These are phyloP conservation scores for Sarocladiaceae sp. DNA, from an alignment of 2,329 filamentous ascomycete genomes.

Conservation along the genomic window DNA sequence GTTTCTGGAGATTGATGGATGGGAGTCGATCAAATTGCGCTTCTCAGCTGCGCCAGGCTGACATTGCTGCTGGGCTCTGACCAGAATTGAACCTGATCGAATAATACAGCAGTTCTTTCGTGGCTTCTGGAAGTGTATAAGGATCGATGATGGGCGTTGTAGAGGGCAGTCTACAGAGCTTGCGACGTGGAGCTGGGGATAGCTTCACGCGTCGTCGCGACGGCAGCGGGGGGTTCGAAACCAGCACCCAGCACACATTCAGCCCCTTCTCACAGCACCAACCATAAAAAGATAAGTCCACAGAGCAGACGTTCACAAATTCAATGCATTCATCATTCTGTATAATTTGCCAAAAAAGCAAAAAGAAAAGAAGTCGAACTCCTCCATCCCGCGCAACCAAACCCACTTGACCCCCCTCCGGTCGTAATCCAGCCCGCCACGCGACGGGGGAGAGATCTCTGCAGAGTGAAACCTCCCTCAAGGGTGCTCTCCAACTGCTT, in stretches of 20 bases:
- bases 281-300: background rate
- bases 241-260: background rate
- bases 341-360: slow-evolving; percentile 20
- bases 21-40: no score
- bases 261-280: background rate
- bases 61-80: no score
- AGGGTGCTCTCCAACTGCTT: slow-evolving; percentile 65
- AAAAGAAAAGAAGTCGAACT: slow-evolving; percentile 35
- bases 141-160: no score
- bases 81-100: no score
- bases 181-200: slow-evolving; percentile 4
- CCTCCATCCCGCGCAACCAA: slow-evolving; percentile 51
- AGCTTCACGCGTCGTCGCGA: slow-evolving; percentile 6
- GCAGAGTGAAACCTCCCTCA: slow-evolving; percentile 71
- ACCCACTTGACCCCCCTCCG: slow-evolving; percentile 50
- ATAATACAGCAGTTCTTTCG: no score
- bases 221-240: background rate
- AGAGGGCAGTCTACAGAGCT: background rate
- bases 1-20: no score
- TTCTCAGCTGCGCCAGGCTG: no score
- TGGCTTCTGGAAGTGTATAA: no score
- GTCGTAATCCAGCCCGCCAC: slow-evolving; percentile 67
- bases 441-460: slow-evolving; percentile 67
- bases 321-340: background rate
- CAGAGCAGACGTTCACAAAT: background rate